Base-by-base conservation (phyloP, 2,329 filamentous ascomycete genomes). In the Endothia cerciana region DNA sequence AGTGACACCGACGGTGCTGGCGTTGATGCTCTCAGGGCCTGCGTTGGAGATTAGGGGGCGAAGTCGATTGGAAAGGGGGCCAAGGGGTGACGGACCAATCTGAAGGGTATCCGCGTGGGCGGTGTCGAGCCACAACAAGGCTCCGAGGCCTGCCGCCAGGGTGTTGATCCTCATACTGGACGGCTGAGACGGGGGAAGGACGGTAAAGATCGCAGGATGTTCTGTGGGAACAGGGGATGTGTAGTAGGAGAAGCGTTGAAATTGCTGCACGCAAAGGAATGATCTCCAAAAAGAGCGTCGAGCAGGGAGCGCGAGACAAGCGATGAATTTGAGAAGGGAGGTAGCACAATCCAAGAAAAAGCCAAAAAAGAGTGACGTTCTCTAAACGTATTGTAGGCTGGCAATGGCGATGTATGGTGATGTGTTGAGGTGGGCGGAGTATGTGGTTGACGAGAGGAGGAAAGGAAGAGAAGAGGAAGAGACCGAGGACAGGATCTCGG, bases 381-480 rank as follows among this genome's bases (percentile, higher is more conserved):
- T 67, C 67, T 70, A 70, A 70, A 69, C 67, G 67, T 63, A 58
- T 67, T 63, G 62, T 69, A 65, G 65, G 64, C 59, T 56, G 63
- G 58, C 49, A 59, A 57, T 65, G 66, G 61, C 60, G 62, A 64
- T 60, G 57, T 49, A 57, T 62, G 58, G 43, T 66, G 63, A 58
- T 65, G 56, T 49, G 65, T 38, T 47, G 61, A 63, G 63, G 55
- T 67, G 55, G 36, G 49, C 45, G 38, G 40, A 45, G 30, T 59
- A 30, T 11, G 25, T 51, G 33, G 36, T 61, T 63, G 60, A 63
- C 40, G 40, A 59, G 49, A 47, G 43, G n/a, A 53, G 25, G 33
- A 64, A 30, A n/a, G n/a, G n/a, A n/a, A n/a, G n/a, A n/a, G n/a
- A 36, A 36, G 55, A 66, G 55, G 60, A 56, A 56, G 60, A 66